Conservation (phyloP, 257 asterid species). For the Anisodus tanguticus region DNA sequence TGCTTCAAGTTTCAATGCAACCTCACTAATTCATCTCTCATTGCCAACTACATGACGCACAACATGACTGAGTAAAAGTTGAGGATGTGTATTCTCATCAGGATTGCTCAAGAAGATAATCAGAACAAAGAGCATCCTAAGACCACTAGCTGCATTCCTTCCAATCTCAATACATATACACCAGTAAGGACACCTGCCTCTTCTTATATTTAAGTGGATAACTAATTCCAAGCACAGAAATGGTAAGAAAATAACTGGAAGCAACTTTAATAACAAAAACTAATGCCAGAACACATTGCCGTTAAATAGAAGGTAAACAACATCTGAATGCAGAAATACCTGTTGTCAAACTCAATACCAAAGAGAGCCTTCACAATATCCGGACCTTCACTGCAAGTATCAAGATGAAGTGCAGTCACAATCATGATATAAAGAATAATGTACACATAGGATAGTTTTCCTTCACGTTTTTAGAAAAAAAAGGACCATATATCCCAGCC, state of each 20-base stretch:
- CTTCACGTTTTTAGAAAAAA: neutral
- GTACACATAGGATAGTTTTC: neutral
- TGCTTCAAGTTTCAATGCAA: neutral
- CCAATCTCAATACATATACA: neutral
- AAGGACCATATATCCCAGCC: neutral
- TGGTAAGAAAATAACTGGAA: constrained; percentile 10
- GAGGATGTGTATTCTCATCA: constrained; percentile 18
- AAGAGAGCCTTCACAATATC: constrained; percentile 82
- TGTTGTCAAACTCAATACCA: constrained; percentile 88
- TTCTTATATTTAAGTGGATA: neutral
- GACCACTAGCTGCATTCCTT: constrained; percentile 28
- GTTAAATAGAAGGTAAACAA: neutral
- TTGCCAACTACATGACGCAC: neutral
- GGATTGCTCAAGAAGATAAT: constrained; percentile 14
- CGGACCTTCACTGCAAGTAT: constrained; percentile 68
- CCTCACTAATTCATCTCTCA: neutral
- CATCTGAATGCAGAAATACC: constrained; percentile 52
- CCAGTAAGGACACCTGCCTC: neutral
- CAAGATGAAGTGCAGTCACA: constrained; percentile 24
- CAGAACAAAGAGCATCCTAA: neutral
- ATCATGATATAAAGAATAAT: constrained; percentile 3
- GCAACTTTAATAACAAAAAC: neutral
- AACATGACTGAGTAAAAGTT: neutral
- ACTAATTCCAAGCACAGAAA: neutral
- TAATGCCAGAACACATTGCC: neutral